Evolutionary conservation across 1,139 yeast genomes (phyloP).

Genomic region (Dujonia santamariae): DNA sequence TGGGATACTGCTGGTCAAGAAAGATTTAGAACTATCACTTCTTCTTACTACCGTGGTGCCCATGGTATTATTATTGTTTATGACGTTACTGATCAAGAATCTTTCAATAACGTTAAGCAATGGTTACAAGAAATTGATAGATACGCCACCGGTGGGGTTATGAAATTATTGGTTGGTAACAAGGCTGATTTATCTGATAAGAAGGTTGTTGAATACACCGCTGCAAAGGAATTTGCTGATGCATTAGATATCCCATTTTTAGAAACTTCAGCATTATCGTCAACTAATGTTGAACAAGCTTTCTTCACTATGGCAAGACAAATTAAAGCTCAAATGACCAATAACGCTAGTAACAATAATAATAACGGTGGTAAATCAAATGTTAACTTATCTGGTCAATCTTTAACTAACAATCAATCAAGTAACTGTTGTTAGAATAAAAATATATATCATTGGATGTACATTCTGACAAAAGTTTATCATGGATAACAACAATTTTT

Average conservation of each 20-base stretch:
- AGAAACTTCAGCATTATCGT: conserved; percentile 94
- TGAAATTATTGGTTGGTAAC: conserved; percentile 94
- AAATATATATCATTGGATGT: background rate
- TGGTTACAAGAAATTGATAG: conserved; percentile 99
- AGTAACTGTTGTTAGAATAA: conserved; percentile 70
- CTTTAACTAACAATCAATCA: conserved; percentile 64
- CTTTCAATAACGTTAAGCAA: conserved; percentile 95
- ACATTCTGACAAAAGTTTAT: too few relatives aligned
- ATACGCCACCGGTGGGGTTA: conserved; percentile 96
- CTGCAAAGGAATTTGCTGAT: conserved; percentile 97
- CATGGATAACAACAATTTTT: too few relatives aligned
- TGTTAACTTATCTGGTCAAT: conserved; percentile 87
- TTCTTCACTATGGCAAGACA: conserved; percentile 98
- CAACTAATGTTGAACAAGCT: conserved; percentile 97
- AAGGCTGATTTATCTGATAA: conserved; percentile 93
- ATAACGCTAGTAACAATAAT: conserved; percentile 39
- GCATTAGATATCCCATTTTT: conserved; percentile 92
- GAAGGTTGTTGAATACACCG: conserved; percentile 93
- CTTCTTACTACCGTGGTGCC: conserved; percentile 97
- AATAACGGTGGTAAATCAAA: conserved; percentile 57
- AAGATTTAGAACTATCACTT: conserved; percentile 94
- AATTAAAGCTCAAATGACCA: conserved; percentile 94
- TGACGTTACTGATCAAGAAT: conserved; percentile 97
- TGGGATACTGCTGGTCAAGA: conserved; percentile 99
- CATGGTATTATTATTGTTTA: conserved; percentile 97